Evolutionary conservation across 1,284 basidiomycete genomes (phyloP).

Genomic region (Schizophyllum amplum): DNA sequence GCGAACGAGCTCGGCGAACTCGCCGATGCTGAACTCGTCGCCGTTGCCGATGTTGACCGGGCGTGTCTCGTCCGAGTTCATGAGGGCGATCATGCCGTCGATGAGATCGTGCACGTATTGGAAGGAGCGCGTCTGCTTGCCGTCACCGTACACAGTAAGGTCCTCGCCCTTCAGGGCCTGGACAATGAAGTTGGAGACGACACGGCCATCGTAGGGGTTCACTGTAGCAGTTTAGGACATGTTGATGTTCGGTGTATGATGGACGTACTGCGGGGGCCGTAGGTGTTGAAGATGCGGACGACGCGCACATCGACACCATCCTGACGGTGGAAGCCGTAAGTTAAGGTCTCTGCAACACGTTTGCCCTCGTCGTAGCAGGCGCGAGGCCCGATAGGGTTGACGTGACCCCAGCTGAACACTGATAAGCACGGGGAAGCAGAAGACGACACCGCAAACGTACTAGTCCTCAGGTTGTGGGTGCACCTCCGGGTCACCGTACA

Average conservation of each 20-base stretch:
- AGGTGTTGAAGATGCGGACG: conserved; percentile 94
- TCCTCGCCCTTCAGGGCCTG: conserved; percentile 94
- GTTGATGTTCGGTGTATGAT: conserved; percentile 4
- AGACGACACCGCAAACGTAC: conserved; percentile 37
- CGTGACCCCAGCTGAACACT: conserved; percentile 81
- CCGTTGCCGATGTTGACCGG: conserved; percentile 94
- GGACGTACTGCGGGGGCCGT: conserved; percentile 37
- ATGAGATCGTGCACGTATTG: conserved; percentile 85
- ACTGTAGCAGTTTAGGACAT: conserved; percentile 39
- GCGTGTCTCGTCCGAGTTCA: conserved; percentile 86
- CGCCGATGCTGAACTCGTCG: conserved; percentile 91
- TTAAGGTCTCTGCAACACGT: conserved; percentile 90
- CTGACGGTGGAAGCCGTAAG: conserved; percentile 91
- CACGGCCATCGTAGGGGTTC: conserved; percentile 94
- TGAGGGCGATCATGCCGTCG: conserved; percentile 82
- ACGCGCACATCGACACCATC: conserved; percentile 94
- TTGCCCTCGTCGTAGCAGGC: conserved; percentile 99
- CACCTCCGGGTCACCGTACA: conserved; percentile 95
- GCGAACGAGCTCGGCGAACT: conserved; percentile 83
- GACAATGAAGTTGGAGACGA: conserved; percentile 97
- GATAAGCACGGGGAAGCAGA: conserved; percentile 2
- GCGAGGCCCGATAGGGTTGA: conserved; percentile 94
- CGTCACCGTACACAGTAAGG: conserved; percentile 96
- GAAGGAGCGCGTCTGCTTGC: conserved; percentile 93
- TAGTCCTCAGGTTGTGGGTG: conserved; percentile 95